phyloP scores from a whole-genome alignment of 2,329 filamentous ascomycete genomes.

The Aspergillus sp. region DNA sequence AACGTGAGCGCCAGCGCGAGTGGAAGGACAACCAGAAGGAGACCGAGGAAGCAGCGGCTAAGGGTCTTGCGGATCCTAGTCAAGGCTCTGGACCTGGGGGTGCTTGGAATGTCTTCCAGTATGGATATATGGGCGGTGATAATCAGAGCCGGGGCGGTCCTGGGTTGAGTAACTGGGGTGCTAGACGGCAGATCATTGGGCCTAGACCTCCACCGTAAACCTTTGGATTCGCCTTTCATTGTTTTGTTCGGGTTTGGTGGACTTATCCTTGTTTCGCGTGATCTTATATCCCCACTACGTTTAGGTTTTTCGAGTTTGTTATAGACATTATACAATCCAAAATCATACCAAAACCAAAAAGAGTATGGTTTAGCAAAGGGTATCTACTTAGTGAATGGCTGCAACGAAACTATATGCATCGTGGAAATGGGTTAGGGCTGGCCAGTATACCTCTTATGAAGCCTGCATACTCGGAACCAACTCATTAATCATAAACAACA shows the following conservation, averaged over 20 bases:
- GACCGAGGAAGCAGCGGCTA: slow-evolving; percentile 40
- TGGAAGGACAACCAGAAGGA: slow-evolving; percentile 57
- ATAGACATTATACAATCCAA: neutral
- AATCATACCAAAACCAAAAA: neutral
- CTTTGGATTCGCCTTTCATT: neutral
- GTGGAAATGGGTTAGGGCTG: neutral
- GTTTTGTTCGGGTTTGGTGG: neutral
- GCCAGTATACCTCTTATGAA: neutral
- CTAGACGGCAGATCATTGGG: slow-evolving; percentile 56
- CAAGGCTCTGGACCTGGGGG: slow-evolving; percentile 43
- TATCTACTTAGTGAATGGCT: neutral
- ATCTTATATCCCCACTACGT: neutral
- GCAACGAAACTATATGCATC: neutral
- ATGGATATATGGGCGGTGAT: slow-evolving; percentile 58
- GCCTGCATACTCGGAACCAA: slow-evolving; percentile 13
- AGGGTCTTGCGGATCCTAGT: slow-evolving; percentile 34
- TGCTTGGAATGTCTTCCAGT: slow-evolving; percentile 59
- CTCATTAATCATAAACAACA: slow-evolving; percentile 32
- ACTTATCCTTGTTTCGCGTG: neutral
- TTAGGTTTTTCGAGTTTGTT: neutral
- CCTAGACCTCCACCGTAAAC: slow-evolving; percentile 46
- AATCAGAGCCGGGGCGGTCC: slow-evolving; percentile 51
- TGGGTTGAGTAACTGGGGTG: slow-evolving; percentile 48
- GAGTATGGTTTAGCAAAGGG: neutral
- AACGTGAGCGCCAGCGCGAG: slow-evolving; percentile 57